Evolutionary conservation across 306 rosid species (phyloP).

Genomic region (Senna tora): DNA sequence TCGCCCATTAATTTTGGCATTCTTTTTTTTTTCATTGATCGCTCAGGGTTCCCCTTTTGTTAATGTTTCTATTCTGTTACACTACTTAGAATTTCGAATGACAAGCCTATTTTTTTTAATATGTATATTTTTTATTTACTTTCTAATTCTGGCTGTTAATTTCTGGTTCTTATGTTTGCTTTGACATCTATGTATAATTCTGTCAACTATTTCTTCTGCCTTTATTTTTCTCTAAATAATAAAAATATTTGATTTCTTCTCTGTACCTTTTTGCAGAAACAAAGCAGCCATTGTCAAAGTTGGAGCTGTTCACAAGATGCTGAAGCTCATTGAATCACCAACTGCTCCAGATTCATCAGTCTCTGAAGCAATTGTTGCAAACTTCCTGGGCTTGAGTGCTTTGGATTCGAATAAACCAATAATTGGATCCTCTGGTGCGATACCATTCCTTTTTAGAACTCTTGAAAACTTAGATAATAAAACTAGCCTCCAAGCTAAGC

Average conservation of each 20-base stretch:
- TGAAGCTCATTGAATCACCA: slow-evolving; percentile 70
- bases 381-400: slow-evolving; percentile 93
- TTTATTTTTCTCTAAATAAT: neutral
- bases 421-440: slow-evolving; percentile 93
- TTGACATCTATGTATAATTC: neutral
- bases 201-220: neutral
- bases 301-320: slow-evolving; percentile 92
- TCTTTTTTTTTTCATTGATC: neutral
- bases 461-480: slow-evolving; percentile 47
- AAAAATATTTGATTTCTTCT: slow-evolving; percentile 29
- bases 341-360: slow-evolving; percentile 54
- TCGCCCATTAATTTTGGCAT: slow-evolving; percentile 11
- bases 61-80: neutral
- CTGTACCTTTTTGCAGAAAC: slow-evolving; percentile 56
- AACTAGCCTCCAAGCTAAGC: slow-evolving; percentile 65
- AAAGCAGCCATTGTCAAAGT: slow-evolving; percentile 89
- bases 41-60: neutral
- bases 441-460: slow-evolving; percentile 72
- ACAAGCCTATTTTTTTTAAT: neutral
- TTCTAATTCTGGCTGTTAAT: neutral
- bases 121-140: neutral
- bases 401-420: slow-evolving; percentile 85
- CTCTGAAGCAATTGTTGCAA: slow-evolving; percentile 83
- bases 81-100: neutral
- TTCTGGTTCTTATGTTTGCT: neutral